Conservation (phyloP, 306 rosid species). For the Malus domestica region ASM211411v1 NC_041796.1:26705001-26705500, state of each 20-base stretch:
- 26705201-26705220: slow-evolving; percentile 40
- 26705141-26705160: not conserved
- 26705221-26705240: slow-evolving; percentile 72
- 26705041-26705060: too few species aligned
- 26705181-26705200: slow-evolving; percentile 14
- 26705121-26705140: not conserved
- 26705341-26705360: slow-evolving; percentile 67
- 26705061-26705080: too few species aligned
- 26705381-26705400: not conserved
- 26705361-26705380: slow-evolving; percentile 88
- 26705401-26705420: not conserved
- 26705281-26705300: not conserved
- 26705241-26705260: slow-evolving; percentile 63
- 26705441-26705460: too few species aligned
- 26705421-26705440: not conserved
- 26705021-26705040: too few species aligned
- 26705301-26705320: not conserved
- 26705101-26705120: not conserved
- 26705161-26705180: slow-evolving; percentile 6
- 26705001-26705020: too few species aligned
- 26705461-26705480: not conserved
- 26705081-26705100: too few species aligned
- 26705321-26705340: slow-evolving; percentile 60
- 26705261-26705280: slow-evolving; percentile 56
- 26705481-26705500: not conserved